Conservation (phyloP, 2,329 filamentous ascomycete species). For the Fusarium napiforme region DNA sequence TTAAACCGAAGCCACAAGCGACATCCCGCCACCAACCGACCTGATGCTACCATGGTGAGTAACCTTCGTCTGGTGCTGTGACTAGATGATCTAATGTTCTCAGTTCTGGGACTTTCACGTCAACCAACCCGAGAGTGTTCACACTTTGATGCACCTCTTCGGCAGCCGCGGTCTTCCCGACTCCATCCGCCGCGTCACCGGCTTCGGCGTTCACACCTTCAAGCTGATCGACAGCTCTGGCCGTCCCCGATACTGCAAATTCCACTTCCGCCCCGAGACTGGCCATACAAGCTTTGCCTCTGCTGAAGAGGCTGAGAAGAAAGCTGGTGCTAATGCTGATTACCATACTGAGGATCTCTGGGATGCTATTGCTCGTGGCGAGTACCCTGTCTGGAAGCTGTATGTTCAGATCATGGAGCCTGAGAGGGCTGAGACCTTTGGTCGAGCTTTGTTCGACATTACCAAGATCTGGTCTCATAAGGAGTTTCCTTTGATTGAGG, state of each 20-base stretch:
- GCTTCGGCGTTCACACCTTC: slow-evolving; percentile 24
- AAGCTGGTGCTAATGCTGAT: slow-evolving; percentile 20
- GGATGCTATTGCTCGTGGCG: slow-evolving; percentile 56
- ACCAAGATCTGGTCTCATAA: slow-evolving; percentile 65
- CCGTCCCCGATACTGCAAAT: slow-evolving; percentile 17
- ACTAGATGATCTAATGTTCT: background rate
- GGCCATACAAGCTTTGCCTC: background rate
- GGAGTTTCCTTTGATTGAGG: slow-evolving; percentile 58
- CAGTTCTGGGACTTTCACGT: slow-evolving; percentile 31
- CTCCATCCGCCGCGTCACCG: slow-evolving; percentile 13
- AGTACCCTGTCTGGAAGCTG: slow-evolving; percentile 62
- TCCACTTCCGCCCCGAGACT: slow-evolving; percentile 20
- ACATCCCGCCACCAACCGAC: slow-evolving; percentile 19
- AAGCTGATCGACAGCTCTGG: slow-evolving; percentile 10
- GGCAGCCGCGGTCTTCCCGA: slow-evolving; percentile 16
- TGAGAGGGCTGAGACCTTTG: slow-evolving; percentile 58
- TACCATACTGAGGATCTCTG: slow-evolving; percentile 31
- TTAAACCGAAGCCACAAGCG: slow-evolving; percentile 39
- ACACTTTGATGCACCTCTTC: slow-evolving; percentile 27
- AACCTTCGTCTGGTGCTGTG: accelerated
- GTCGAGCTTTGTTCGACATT: slow-evolving; percentile 65
- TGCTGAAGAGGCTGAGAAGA: background rate
- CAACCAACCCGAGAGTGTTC: slow-evolving; percentile 26
- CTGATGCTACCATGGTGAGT: slow-evolving; percentile 19
- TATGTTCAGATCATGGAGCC: slow-evolving; percentile 66